Evolutionary conservation across 257 asterid genomes (phyloP).

Genomic region (Echium plantagineum): DNA sequence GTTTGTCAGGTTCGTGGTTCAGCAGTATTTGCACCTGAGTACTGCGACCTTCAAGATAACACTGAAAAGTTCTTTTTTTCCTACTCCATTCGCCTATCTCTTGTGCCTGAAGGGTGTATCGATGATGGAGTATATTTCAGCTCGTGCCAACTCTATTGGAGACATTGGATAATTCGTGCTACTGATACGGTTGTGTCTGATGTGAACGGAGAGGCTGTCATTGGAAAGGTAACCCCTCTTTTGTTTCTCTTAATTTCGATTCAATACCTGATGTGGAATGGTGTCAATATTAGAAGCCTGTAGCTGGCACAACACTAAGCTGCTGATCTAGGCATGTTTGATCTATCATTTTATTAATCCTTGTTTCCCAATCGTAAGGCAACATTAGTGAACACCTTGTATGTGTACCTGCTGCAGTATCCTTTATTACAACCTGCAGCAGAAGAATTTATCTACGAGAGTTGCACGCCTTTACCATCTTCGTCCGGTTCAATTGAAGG

Average conservation of each 20-base stretch:
- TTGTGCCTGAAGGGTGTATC: conserved; percentile 64
- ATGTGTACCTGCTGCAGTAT: conserved; percentile 35
- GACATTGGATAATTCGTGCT: conserved; percentile 70
- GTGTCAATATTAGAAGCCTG: background rate
- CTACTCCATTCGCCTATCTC: conserved; percentile 79
- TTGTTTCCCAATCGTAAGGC: background rate
- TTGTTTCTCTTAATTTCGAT: background rate
- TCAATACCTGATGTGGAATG: background rate
- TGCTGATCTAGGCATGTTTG: background rate
- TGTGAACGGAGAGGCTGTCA: conserved; percentile 73
- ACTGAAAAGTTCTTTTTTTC: conserved; percentile 45
- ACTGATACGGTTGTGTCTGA: conserved; percentile 40
- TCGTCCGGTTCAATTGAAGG: conserved; percentile 73
- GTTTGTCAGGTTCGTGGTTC: conserved; percentile 78
- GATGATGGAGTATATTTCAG: conserved; percentile 40
- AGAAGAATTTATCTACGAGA: conserved; percentile 74
- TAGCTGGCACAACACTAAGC: background rate
- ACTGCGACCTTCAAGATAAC: conserved; percentile 49
- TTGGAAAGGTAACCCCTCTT: conserved; percentile 56
- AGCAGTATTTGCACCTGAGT: conserved; percentile 75
- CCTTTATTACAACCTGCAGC: conserved; percentile 66
- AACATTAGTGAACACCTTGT: background rate
- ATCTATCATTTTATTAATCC: background rate
- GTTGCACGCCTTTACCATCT: conserved; percentile 41
- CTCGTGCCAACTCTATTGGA: conserved; percentile 78